Percentiles rank a stretch among this genome's conserved stretches.
Conservation (phyloP, 2,329 filamentous ascomycete genomes). For the Curvularia eragrostidis region DNA sequence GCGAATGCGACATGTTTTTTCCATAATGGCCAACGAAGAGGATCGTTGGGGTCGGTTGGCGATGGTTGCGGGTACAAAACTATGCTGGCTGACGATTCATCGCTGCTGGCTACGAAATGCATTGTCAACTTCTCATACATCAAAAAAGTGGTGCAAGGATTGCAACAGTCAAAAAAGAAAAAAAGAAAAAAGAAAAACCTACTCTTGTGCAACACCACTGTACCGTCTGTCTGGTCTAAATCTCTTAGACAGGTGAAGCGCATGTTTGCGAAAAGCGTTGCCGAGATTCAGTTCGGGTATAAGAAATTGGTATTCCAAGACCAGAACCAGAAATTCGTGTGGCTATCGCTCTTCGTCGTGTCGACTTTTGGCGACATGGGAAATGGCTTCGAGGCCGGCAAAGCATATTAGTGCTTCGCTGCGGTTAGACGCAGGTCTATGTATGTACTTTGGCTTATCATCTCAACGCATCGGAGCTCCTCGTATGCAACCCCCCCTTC, state of each 20-base stretch:
- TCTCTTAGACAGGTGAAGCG: slow-evolving; percentile 44
- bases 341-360: slow-evolving; percentile 12
- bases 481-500: not conserved
- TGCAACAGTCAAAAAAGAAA: no score
- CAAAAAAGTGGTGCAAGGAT: not conserved
- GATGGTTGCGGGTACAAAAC: slow-evolving; percentile 59
- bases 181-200: no score
- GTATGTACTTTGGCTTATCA: slow-evolving; percentile 5
- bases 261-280: slow-evolving; percentile 28
- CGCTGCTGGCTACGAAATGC: not conserved
- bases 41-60: slow-evolving; percentile 56
- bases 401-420: slow-evolving; percentile 14
- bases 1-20: slow-evolving; percentile 54
- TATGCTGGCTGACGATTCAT: slow-evolving; percentile 22
- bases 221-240: slow-evolving; percentile 49
- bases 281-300: slow-evolving; percentile 19
- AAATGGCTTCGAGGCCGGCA: not conserved
- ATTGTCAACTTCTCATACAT: slow-evolving; percentile 1
- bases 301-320: slow-evolving; percentile 4
- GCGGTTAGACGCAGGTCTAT: slow-evolving; percentile 7
- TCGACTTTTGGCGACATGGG: slow-evolving; percentile 18
- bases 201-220: slow-evolving; percentile 46
- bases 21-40: slow-evolving; percentile 56
- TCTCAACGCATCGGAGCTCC: not conserved
- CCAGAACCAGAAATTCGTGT: slow-evolving; percentile 19